Evolutionary conservation across 2,329 filamentous ascomycete species (phyloP), one percentile per base, ranked within the genome.

Genomic region (Magnaporthales sp.): DNA sequence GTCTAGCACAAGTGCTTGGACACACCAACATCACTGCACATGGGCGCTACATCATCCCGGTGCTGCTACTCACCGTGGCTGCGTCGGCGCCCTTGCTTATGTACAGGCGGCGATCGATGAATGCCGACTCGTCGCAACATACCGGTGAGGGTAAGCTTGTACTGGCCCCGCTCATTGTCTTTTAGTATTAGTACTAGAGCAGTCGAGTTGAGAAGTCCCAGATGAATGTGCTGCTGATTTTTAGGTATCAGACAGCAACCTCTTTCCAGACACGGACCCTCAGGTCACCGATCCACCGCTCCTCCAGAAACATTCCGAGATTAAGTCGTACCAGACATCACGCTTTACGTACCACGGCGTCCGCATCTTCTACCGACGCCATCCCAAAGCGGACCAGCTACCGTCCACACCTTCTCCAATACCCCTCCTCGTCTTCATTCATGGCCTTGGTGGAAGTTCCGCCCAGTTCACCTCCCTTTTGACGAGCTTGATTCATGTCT

Each of bases 361-460:
- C 69, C 88, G 94, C 67, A 88, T 93, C 60, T 97, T 98, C 76
- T 93, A 90, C 78, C 86, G 90, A 67, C 86, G 86, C 66, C 95
- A 97, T 77, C 85, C 88, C 24, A 92, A 97, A 73, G 87, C 89
- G n/a, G 86, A 89, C 68, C 91, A 95, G 75, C 83, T 98, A 4
- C 92, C 92, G 2, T 84, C 81, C 58, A 83, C 88, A 68, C 91
- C 92, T 1, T 83, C 85, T 0, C 89, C 91, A 0, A 79, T 97
- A 11, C 95, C 95, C 1, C 80, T 99, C 10, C 80, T 98, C 3
- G 93, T 98, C 60, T 97, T 96, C 74, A 83, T 98, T 67, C 95
- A 98, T 74, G 95, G 95, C 1, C 83, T 98, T 10, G 95, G 94
- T n/a, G 95, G 95, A 63, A 96, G 92, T 0, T 85, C 93, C 27